phyloP scores from a whole-genome alignment of 2,329 filamentous ascomycete species.

The Scytalidium sp. region DNA sequence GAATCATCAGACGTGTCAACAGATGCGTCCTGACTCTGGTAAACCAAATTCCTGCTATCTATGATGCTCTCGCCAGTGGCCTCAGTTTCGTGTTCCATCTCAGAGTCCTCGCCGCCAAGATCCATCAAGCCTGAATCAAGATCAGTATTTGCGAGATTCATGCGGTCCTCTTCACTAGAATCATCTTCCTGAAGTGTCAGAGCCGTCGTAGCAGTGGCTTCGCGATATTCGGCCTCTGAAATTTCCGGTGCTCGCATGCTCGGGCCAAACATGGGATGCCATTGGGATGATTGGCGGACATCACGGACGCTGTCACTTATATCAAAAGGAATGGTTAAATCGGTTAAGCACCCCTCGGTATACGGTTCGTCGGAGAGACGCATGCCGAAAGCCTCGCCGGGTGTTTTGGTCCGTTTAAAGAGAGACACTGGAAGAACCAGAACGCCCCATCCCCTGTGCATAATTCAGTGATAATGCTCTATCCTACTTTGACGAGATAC shows the following conservation, averaged over 20 bases:
- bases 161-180: neutral
- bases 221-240: neutral
- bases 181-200: neutral
- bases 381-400: conserved; percentile 10
- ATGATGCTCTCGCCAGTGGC: neutral
- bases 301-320: conserved; percentile 3
- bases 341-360: neutral
- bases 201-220: neutral
- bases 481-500: neutral
- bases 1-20: neutral
- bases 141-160: neutral
- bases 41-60: neutral
- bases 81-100: neutral
- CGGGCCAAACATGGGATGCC: conserved; percentile 5
- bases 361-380: neutral
- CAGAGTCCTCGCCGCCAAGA: neutral
- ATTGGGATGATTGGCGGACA: neutral
- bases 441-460: conserved; percentile 23
- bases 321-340: conserved; percentile 1
- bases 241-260: neutral
- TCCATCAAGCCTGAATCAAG: neutral
- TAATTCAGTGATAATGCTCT: neutral
- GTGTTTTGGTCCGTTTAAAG: conserved; percentile 13
- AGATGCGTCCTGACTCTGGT: neutral
- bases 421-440: conserved; percentile 16